Base-by-base conservation (phyloP, 306 rosid genomes). In the Acacia acuminata region DNA sequence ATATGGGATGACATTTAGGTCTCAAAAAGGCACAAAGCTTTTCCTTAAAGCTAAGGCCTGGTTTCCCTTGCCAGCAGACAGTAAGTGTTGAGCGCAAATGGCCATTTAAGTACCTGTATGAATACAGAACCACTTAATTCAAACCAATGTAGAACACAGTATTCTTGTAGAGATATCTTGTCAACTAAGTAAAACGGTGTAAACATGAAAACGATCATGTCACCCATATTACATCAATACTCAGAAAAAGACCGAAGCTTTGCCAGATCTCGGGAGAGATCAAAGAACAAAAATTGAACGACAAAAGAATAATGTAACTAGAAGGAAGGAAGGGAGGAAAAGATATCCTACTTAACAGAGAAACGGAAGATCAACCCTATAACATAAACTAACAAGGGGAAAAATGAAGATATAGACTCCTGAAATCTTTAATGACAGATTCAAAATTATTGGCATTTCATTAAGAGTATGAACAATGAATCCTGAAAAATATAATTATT, bases 1-100 rank as follows among this genome's bases (percentile, higher is more conserved):
- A 95, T 78, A 95, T 78, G 8, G 97, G 91, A 90, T 93, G 94
- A 66, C 99, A 93, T 87, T 93, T 95, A 12, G 98, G 94, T 82
- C 91, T 90, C 85, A 95, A 79, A 81, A 85, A 95, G 85, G 69
- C 77, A 58, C 91, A 72, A 82, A 95, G 66, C 86, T 88, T 95
- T 83, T 78, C 69, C 90, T 87, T 80, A 50, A 93, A 81, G 75
- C 22, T 77, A 60, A 55, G 80, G 64, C 93, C 89, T 10, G 96
- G 96, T 86, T 88, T 90, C 16, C 82, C 90, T 78, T 92, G 94
- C 98, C 97, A 90, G 86, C 84, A 78, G 86, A 95, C 88, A 2
- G 97, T 90, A 48, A 95, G 87, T 51, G 86, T 84, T 2, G 94
- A 93, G 58, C 92, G 84, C 71, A 93, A 85, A 85, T 93, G 98